phyloP scores from a whole-genome alignment of 805 yeast species.

The Sugiyamaella marilandica region DNA sequence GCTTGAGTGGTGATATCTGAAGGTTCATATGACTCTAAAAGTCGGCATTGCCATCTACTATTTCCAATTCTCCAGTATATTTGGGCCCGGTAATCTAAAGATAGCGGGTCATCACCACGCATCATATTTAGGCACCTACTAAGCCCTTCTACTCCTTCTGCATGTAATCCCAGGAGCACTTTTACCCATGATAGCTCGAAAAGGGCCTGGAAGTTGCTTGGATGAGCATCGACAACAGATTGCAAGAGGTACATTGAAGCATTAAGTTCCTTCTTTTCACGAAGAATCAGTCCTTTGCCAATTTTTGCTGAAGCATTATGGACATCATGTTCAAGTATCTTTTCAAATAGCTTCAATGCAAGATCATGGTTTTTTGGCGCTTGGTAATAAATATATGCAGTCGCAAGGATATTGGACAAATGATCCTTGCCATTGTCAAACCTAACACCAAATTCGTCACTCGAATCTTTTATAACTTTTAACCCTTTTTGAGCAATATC shows the following conservation, averaged over 20 bases:
- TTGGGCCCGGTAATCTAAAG: conserved; percentile 54
- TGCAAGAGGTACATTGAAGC: conserved; percentile 53
- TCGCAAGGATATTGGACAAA: conserved; percentile 62
- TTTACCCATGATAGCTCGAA: conserved; percentile 78
- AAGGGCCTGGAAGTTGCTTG: conserved; percentile 55
- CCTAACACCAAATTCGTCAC: conserved; percentile 38
- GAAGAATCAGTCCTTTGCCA: conserved; percentile 75
- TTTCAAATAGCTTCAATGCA: conserved; percentile 68
- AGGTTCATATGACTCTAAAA: conserved; percentile 21
- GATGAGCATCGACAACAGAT: conserved; percentile 44
- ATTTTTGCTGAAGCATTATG: conserved; percentile 57
- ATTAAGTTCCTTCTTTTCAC: conserved; percentile 55
- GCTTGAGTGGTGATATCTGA: conserved; percentile 40
- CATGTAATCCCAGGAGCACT: conserved; percentile 47
- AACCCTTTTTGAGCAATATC: conserved; percentile 59
- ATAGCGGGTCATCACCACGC: conserved; percentile 48
- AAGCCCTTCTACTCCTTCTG: conserved; percentile 51
- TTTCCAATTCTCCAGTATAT: conserved; percentile 72
- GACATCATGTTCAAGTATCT: conserved; percentile 46
- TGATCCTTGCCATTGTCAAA: conserved; percentile 53
- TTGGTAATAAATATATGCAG: conserved; percentile 75
- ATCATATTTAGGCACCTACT: conserved; percentile 40
- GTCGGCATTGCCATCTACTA: conserved; percentile 40
- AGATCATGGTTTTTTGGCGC: conserved; percentile 81
- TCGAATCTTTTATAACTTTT: conserved; percentile 38